Evolutionary conservation across 176 grass and related monocot species (phyloP), one percentile per base, ranked within the genome.

Genomic region (Avena eriantha): DNA sequence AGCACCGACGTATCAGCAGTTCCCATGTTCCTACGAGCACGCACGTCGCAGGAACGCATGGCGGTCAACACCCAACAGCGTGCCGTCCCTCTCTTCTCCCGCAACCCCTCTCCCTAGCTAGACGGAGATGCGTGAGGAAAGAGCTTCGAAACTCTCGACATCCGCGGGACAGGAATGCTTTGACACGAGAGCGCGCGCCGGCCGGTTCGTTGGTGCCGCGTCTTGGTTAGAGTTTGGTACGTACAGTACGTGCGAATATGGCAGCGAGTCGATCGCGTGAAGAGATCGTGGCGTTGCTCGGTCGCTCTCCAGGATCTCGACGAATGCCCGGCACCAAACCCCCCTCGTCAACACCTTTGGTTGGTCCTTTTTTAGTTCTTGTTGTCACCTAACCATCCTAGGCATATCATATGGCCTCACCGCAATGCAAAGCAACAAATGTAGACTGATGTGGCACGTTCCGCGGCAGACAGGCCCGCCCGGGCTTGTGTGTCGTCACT

Each of bases 191-290:
- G 1, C 21, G 45, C 53, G 14, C n/a, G 55, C 53, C 10, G 16
- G 69, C 55, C 56, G 71, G 72, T 77, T 29, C 35, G 82, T 45
- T 23, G 90, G 85, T 88, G n/a, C 82, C 1, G 60, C 22, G 86
- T 91, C 90, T 13, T 61, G 80, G 15, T 88, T 85, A 1, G 54
- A 63, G 90, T 85, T 91, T 87, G 89, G 89, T 87, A 60, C 24
- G 14, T 34, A 4, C 18, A 1, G 24, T 66, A 18, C 31, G 33
- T 34, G 36, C 33, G 6, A 41, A 41, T 41, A 41, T 36, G 69
- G 70, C 70, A 73, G 34, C 39, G 49, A 45, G 81, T 80, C 39
- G 39, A 41, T 41, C 77, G 76, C 80, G 77, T 85, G 85, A 87
- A 86, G 88, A 68, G 88, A 76, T 82, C 60, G 88, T 24, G 89